These are phyloP conservation scores for Dictyostelium intermedium DNA, from an alignment of 78 protist species.

Conservation along the genomic window DNA sequence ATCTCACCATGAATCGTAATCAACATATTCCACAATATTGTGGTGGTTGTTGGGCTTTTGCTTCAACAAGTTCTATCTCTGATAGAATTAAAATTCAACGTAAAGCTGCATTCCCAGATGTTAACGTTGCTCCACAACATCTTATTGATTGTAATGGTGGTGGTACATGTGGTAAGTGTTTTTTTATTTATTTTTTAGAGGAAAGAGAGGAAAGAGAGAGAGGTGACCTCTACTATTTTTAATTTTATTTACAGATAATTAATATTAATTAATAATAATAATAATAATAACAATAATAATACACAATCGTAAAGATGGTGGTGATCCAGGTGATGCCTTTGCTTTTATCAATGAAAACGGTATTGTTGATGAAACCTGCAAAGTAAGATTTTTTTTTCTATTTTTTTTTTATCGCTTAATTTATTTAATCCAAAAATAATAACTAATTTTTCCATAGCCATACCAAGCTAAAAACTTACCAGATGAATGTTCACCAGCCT, in stretches of 20 bases:
- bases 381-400: background rate
- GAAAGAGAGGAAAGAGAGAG: no score
- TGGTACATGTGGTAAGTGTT: slow-evolving; percentile 62
- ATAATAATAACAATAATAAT: no score
- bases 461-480: slow-evolving; percentile 40
- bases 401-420: no score
- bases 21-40: slow-evolving; percentile 22
- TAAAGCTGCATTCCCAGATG: slow-evolving; percentile 7
- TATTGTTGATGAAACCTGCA: slow-evolving; percentile 72
- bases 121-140: slow-evolving; percentile 64
- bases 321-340: slow-evolving; percentile 39
- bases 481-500: slow-evolving; percentile 40
- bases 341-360: slow-evolving; percentile 19
- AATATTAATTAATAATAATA: no score
- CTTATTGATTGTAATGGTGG: slow-evolving; percentile 77
- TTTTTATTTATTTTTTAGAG: background rate
- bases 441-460: background rate
- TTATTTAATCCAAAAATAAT: no score
- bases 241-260: no score
- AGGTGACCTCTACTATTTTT: no score
- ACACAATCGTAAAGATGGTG: background rate
- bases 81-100: slow-evolving; percentile 66
- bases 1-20: slow-evolving; percentile 41
- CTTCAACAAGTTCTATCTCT: slow-evolving; percentile 41
- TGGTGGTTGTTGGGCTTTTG: slow-evolving; percentile 47